These are phyloP conservation scores for Eucalyptus viminalis DNA, from an alignment of 345 rosid species.

Conservation along the genomic window DNA sequence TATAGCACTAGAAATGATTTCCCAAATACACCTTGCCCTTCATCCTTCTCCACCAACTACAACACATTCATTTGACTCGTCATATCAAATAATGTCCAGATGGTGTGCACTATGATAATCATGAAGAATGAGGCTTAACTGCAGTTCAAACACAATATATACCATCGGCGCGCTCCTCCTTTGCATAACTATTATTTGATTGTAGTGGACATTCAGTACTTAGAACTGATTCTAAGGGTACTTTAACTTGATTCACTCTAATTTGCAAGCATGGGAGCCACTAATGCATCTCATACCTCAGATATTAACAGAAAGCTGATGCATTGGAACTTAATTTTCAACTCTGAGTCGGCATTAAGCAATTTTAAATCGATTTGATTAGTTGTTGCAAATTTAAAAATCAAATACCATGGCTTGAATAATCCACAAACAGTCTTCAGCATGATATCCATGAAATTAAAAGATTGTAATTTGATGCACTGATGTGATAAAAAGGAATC, in stretches of 20 bases:
- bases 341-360: not conserved
- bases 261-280: slow-evolving; percentile 4
- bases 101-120: not conserved
- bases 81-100: not conserved
- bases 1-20: not conserved
- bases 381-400: not conserved
- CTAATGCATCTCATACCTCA: not conserved
- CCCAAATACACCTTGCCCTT: not conserved
- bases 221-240: not conserved
- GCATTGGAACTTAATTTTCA: not conserved
- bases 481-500: not conserved
- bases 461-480: not conserved
- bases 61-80: not conserved
- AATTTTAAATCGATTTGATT: not conserved
- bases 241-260: not conserved
- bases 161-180: not conserved
- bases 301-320: not conserved
- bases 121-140: not conserved
- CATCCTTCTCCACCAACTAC: not conserved
- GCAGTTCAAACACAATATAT: not conserved
- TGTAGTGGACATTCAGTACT: not conserved
- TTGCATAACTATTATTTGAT: not conserved
- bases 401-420: not conserved
- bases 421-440: not conserved
- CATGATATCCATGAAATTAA: not conserved